Evolutionary conservation across 768 basidiomycete species (phyloP).

Genomic region (Cystofilobasidium capitatum): DNA sequence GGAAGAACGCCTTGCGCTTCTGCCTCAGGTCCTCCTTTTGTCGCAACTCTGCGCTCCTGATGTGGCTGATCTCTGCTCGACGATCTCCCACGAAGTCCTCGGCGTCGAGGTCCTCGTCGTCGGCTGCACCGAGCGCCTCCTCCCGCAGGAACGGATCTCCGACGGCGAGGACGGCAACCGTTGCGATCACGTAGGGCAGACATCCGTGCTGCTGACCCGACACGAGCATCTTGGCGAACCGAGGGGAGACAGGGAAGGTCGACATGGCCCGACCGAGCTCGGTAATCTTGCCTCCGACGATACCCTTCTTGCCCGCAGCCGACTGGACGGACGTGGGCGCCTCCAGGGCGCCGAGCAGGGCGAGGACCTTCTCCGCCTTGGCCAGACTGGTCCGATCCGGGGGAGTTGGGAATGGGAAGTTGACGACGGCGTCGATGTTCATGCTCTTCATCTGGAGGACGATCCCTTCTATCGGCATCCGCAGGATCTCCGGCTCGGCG

Average conservation of each 20-base stretch:
- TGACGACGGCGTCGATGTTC: slow-evolving; percentile 91
- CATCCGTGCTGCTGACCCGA: slow-evolving; percentile 77
- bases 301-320: slow-evolving; percentile 32
- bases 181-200: slow-evolving; percentile 78
- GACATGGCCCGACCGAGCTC: slow-evolving; percentile 86
- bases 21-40: slow-evolving; percentile 47
- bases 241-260: slow-evolving; percentile 82
- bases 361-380: slow-evolving; percentile 71
- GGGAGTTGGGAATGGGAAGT: slow-evolving; percentile 97
- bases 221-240: slow-evolving; percentile 92
- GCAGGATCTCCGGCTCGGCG: slow-evolving; percentile 79
- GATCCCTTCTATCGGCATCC: slow-evolving; percentile 92
- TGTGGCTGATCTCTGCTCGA: slow-evolving; percentile 35
- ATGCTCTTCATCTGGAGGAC: slow-evolving; percentile 98
- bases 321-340: slow-evolving; percentile 36
- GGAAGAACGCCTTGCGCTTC: slow-evolving; percentile 68
- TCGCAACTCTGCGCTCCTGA: slow-evolving; percentile 46
- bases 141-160: slow-evolving; percentile 93
- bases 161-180: slow-evolving; percentile 83
- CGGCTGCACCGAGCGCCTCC: slow-evolving; percentile 44
- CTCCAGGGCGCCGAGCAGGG: slow-evolving; percentile 71
- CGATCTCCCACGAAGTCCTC: slow-evolving; percentile 41
- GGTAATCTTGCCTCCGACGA: slow-evolving; percentile 59
- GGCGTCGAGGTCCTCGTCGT: slow-evolving; percentile 45
- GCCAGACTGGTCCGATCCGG: slow-evolving; percentile 66